phyloP scores from a whole-genome alignment of 1,139 yeast genomes.

The Meyerozyma sp. region DNA sequence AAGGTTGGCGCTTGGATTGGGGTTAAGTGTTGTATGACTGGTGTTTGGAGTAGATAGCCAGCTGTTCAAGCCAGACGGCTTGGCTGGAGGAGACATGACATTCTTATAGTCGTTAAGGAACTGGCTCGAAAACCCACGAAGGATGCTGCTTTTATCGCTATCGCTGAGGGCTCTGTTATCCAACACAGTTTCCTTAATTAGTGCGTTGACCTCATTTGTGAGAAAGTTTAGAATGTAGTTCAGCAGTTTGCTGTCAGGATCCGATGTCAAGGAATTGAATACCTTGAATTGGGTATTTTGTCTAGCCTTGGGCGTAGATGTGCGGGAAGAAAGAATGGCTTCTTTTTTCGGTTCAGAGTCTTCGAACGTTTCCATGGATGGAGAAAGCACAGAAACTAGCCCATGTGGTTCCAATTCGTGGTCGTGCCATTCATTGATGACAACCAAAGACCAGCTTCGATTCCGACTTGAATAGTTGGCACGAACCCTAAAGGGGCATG shows the following conservation, averaged over 20 bases:
- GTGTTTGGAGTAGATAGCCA: slow-evolving; percentile 14
- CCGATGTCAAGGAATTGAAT: background rate
- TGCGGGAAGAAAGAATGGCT: background rate
- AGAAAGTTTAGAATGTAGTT: background rate
- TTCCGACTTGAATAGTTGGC: slow-evolving; percentile 59
- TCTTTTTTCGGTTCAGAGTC: background rate
- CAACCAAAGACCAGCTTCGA: slow-evolving; percentile 55
- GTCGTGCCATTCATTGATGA: slow-evolving; percentile 52
- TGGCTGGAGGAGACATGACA: slow-evolving; percentile 1
- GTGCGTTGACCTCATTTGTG: slow-evolving; percentile 15
- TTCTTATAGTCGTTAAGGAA: slow-evolving; percentile 19
- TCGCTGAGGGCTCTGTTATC: slow-evolving; percentile 12
- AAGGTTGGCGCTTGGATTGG: slow-evolving; percentile 14
- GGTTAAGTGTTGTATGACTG: slow-evolving; percentile 3
- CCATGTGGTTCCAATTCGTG: slow-evolving; percentile 16
- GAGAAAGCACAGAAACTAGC: slow-evolving; percentile 1
- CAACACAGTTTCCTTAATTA: slow-evolving; percentile 13
- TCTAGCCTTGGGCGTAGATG: slow-evolving; percentile 1
- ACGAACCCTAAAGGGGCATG: slow-evolving; percentile 66
- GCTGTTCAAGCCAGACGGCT: slow-evolving; percentile 10
- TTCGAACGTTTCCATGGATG: background rate
- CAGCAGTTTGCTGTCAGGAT: background rate
- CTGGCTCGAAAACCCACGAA: slow-evolving; percentile 21
- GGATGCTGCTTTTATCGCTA: slow-evolving; percentile 15
- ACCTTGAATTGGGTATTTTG: background rate